A percentile compares a stretch with the other conserved stretches of the same genome.
These are phyloP conservation scores for Marchantia polymorpha DNA, from an alignment of 225 moss, liverwort and hornwort genomes.

Conservation along the genomic window DNA sequence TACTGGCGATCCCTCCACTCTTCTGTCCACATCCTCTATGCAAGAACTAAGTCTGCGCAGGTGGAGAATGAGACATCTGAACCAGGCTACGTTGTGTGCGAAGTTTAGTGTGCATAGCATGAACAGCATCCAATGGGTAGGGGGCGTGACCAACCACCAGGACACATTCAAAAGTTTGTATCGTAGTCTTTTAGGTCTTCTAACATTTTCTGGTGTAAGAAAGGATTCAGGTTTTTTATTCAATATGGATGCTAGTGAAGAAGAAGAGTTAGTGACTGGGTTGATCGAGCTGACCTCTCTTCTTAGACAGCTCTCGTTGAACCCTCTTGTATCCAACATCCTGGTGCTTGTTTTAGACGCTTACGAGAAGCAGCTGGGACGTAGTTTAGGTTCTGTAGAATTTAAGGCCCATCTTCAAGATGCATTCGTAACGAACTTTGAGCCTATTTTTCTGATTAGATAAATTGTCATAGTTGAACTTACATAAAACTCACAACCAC, in stretches of 20 bases:
- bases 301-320: constrained; percentile 72
- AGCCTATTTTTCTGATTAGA: constrained; percentile 77
- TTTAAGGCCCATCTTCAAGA: constrained; percentile 52
- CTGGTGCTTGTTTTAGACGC: constrained; percentile 60
- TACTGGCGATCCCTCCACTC: neutral
- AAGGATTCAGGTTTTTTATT: neutral
- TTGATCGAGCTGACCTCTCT: constrained; percentile 53
- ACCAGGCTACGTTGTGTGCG: constrained; percentile 56
- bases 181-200: constrained; percentile 76
- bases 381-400: constrained; percentile 50
- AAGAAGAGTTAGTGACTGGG: constrained; percentile 38
- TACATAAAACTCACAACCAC: too few species aligned
- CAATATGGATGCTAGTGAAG: constrained; percentile 22
- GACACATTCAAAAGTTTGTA: constrained; percentile 90
- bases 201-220: constrained; percentile 61
- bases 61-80: constrained; percentile 73
- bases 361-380: constrained; percentile 56
- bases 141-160: constrained; percentile 94
- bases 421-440: constrained; percentile 63
- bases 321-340: constrained; percentile 80
- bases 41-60: constrained; percentile 9
- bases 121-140: constrained; percentile 80
- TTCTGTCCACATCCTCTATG: neutral
- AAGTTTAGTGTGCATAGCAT: constrained; percentile 60
- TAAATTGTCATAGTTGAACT: neutral